Evolutionary conservation across 768 basidiomycete species (phyloP).

Genomic region (Amanita thiersii): DNA sequence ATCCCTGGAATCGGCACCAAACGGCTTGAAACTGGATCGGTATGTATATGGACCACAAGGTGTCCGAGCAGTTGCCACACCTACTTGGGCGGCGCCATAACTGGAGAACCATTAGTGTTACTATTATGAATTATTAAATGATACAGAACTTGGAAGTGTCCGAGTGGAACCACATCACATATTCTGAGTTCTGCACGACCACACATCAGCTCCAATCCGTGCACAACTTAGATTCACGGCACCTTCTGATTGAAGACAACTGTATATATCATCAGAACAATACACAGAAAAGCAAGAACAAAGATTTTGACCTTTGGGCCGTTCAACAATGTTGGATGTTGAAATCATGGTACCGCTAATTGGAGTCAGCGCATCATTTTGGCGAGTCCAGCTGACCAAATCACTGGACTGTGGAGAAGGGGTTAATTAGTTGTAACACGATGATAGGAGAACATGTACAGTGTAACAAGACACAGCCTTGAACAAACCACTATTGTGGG

Average conservation of each 20-base stretch:
- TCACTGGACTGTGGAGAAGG: slow-evolving; percentile 33
- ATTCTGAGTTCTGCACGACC: too few relatives aligned
- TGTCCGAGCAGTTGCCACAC: slow-evolving; percentile 48
- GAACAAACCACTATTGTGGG: slow-evolving; percentile 45
- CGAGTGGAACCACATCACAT: slow-evolving; percentile 69
- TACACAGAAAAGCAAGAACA: not conserved
- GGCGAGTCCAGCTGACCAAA: slow-evolving; percentile 45
- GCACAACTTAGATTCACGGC: too few relatives aligned
- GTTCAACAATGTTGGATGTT: slow-evolving; percentile 48
- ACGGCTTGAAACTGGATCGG: slow-evolving; percentile 44
- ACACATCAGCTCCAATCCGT: too few relatives aligned
- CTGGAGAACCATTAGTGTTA: slow-evolving; percentile 20
- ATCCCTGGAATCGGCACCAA: slow-evolving; percentile 53
- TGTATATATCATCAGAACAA: slow-evolving; percentile 14
- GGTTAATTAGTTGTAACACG: not conserved
- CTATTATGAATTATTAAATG: not conserved
- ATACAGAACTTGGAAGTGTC: slow-evolving; percentile 50
- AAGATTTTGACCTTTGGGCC: slow-evolving; percentile 42
- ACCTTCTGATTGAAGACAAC: too few relatives aligned
- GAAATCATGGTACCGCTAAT: slow-evolving; percentile 48
- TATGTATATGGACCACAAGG: slow-evolving; percentile 58
- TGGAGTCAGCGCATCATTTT: slow-evolving; percentile 50
- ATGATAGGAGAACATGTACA: slow-evolving; percentile 23
- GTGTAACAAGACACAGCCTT: slow-evolving; percentile 52
- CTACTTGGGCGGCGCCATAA: slow-evolving; percentile 58